Evolutionary conservation across 2,329 filamentous ascomycete species (phyloP).

Genomic region (Nemania sp.): DNA sequence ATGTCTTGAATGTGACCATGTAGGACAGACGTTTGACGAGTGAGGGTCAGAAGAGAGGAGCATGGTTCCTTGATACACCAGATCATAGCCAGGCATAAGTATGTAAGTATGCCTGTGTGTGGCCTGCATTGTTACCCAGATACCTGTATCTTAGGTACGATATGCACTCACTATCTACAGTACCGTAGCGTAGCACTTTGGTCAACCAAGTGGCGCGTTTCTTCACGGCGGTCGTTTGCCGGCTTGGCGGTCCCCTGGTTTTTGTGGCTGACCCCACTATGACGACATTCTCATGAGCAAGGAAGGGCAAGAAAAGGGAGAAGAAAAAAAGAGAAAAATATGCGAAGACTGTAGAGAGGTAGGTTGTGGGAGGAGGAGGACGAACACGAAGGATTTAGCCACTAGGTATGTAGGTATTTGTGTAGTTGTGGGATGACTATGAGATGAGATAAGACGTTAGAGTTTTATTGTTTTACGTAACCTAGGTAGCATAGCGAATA

Average conservation of each 20-base stretch:
- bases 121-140: neutral
- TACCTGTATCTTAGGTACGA: no score
- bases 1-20: neutral
- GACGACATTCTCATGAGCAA: slow-evolving; percentile 24
- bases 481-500: no score
- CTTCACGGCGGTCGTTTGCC: slow-evolving; percentile 19
- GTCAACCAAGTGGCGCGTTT: neutral
- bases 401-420: no score
- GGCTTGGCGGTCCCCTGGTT: slow-evolving; percentile 20
- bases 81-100: no score
- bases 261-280: slow-evolving; percentile 15
- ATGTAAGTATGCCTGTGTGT: neutral
- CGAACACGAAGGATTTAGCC: neutral
- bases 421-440: no score
- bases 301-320: neutral
- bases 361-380: neutral
- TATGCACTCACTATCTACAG: no score
- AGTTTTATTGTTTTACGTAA: neutral
- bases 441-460: neutral
- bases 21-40: neutral
- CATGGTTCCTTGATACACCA: neutral
- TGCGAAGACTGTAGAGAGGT: no score
- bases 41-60: neutral
- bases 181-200: no score
- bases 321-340: neutral